Base-by-base conservation (phyloP, 78 protist genomes). In the Dictyostelium intermedium region DNA sequence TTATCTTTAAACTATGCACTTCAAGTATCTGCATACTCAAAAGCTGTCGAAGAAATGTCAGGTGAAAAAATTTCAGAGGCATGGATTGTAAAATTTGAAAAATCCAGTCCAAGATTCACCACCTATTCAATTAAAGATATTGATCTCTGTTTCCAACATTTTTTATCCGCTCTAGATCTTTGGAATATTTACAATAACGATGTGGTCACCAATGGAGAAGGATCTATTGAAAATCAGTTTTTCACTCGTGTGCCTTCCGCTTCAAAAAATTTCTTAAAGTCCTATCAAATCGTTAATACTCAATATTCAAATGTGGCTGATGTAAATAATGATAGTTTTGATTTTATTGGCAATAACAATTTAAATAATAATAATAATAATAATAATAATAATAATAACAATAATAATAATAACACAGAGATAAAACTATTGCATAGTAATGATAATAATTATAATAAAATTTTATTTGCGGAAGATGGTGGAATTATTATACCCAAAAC, bases 11-110 rank as follows among this genome's bases (percentile, higher is more conserved):
- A 78, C 10, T 70, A 89, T 35, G 82, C 84, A 41, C 78, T 89
- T 5, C 94, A 89, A 27, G 72, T 89, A 2, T 11, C 73, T 32
- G 94, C 94, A 9, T 89, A 89, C 70, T 74, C 87, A 23, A 89
- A 89, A 30, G 94, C 94, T 2, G 32, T 89, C n/a, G 87, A 80
- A 83, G 94, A 89, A 16, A 30, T 89, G 60, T 47, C 87, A 4
- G 87, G 87, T 11, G 94, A 89, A 60, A 30, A 9, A 5, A 41
- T 89, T 4, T 14, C 25, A 3, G 94, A 89, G 47, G 94, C 94
- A 5, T 89, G 86, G 94, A 45, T 89, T 5, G 87, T 89, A 11
- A 78, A 50, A 45, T 89, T 89, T 18, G 6, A 63, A 41, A 79
- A 89, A 74, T 16, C 0, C 5, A 0, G 10, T 3, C 74, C 82